Evolutionary conservation across 2,329 filamentous ascomycete genomes (phyloP), one percentile per base, ranked within the genome.

Genomic region (Penicillium sp.): DNA sequence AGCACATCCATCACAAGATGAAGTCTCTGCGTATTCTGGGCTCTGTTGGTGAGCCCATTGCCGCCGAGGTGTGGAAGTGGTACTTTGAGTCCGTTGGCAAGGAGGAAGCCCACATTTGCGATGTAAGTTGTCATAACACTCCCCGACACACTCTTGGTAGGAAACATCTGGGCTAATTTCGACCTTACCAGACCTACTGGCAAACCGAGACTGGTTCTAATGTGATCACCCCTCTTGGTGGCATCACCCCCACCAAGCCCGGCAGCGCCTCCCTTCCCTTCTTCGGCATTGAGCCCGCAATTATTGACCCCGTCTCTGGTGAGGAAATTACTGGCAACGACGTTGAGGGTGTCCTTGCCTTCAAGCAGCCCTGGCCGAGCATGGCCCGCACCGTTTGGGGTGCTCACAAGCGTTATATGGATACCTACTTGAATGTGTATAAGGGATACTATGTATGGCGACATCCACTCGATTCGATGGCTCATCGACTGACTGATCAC

Each of bases 61-160:
- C 95, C 17, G 91, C 94, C 22, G 95, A 99, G 78, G 90, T 99
- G 60, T 99, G 95, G 95, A 98, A 98, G 81, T 99, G 95, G 95
- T 99, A 98, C 81, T 94, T 92, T 76, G 92, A 98, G 78, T 85
- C 90, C 68, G 92, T 99, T 55, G 95, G 95, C 73, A 96, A 92
- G 84, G 89, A 94, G 78, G 89, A 96, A 77, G 90, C 91, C 51
- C 95, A 99, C 73, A 84, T 99, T 76, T 89, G 97, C 57, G 95
- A 99, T 76, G 92, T 96, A 82, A 85, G 92, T 86, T 57, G 45
- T 12, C n/a, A 39, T 47, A 25, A 6, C 14, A 6, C 5, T 49
- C n/a, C 17, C 41, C 43, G 8, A 22, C 0, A 22, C 7, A 55
- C 28, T 41, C 38, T 20, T 20, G 35, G 28, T 4, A 20, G 48